Percentiles rank a stretch among this genome's conserved stretches.
Conservation (phyloP, 2,329 filamentous ascomycete species). For the Trichophaea hybrida region DNA sequence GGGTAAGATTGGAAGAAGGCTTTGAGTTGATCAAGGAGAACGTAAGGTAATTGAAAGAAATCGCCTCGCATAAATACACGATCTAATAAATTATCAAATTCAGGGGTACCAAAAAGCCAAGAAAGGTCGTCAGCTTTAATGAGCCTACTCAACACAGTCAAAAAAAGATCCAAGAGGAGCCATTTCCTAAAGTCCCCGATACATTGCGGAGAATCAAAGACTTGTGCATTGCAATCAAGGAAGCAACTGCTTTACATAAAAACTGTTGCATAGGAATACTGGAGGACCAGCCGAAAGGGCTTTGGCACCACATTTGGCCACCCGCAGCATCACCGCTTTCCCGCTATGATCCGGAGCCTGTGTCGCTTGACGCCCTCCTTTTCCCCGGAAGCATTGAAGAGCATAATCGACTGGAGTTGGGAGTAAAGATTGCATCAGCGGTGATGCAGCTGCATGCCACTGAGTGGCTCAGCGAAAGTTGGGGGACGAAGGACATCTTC, state of each 20-base stretch:
- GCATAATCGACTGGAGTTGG: conserved; percentile 10
- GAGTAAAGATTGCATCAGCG: conserved; percentile 18
- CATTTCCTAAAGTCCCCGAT: not conserved
- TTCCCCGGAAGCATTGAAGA: not conserved
- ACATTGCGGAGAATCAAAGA: conserved; percentile 4
- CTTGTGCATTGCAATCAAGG: conserved; percentile 6
- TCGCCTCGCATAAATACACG: not conserved
- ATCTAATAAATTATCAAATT: not conserved
- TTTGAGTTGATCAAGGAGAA: not conserved
- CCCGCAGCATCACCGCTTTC: not conserved
- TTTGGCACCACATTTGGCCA: conserved; percentile 10
- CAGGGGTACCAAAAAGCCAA: not conserved
- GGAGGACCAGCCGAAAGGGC: not conserved
- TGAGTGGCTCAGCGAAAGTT: conserved; percentile 16
- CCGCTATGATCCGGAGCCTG: not conserved
- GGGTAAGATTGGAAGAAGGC: not conserved
- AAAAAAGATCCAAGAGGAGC: not conserved
- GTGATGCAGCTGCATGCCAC: conserved; percentile 20
- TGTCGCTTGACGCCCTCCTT: not conserved
- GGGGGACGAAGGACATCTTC: conserved; percentile 17
- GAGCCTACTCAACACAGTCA: not conserved
- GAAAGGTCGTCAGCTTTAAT: not conserved
- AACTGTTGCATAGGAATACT: conserved; percentile 8
- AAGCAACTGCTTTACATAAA: not conserved
- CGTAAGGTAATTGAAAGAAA: not conserved